A percentile compares a stretch with the other conserved stretches of the same genome.
Conservation (phyloP, 2,329 filamentous ascomycete species). For the Acrodontium crateriforme region DNA sequence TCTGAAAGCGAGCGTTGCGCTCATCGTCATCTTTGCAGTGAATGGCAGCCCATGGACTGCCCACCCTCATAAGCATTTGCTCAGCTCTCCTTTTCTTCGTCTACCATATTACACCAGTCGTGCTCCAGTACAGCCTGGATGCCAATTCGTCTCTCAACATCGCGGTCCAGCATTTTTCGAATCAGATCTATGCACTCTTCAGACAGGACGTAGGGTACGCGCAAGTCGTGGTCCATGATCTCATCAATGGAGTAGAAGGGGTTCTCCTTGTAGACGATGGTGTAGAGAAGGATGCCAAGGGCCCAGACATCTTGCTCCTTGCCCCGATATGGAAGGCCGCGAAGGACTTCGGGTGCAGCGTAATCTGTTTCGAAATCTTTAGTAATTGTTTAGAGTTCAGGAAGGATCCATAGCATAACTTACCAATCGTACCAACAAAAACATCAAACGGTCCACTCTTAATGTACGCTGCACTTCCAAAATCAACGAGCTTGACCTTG, state of each 20-base stretch:
- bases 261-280: slow-evolving; percentile 98
- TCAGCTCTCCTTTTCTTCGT: slow-evolving; percentile 13
- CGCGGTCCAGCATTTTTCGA: slow-evolving; percentile 78
- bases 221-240: slow-evolving; percentile 92
- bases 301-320: slow-evolving; percentile 99
- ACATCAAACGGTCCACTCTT: slow-evolving; percentile 98
- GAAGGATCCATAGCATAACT: slow-evolving; percentile 19
- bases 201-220: slow-evolving; percentile 77
- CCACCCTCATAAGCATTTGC: no score
- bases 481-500: slow-evolving; percentile 93
- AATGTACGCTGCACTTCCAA: slow-evolving; percentile 95
- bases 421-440: slow-evolving; percentile 96
- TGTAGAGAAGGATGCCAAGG: slow-evolving; percentile 90
- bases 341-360: slow-evolving; percentile 92
- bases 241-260: slow-evolving; percentile 98
- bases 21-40: no score
- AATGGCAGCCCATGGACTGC: no score
- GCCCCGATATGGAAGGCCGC: slow-evolving; percentile 79
- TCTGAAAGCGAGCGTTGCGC: no score
- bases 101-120: slow-evolving; percentile 51
- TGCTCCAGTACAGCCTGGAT: slow-evolving; percentile 82
- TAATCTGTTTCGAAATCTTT: slow-evolving; percentile 52
- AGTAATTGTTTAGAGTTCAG: background rate
- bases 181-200: slow-evolving; percentile 81
- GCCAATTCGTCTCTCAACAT: slow-evolving; percentile 69